A percentile compares a stretch with the other conserved stretches of the same genome.
Conservation (phyloP, 2,329 filamentous ascomycete genomes). For the Emericellopsis cladophorae region DNA sequence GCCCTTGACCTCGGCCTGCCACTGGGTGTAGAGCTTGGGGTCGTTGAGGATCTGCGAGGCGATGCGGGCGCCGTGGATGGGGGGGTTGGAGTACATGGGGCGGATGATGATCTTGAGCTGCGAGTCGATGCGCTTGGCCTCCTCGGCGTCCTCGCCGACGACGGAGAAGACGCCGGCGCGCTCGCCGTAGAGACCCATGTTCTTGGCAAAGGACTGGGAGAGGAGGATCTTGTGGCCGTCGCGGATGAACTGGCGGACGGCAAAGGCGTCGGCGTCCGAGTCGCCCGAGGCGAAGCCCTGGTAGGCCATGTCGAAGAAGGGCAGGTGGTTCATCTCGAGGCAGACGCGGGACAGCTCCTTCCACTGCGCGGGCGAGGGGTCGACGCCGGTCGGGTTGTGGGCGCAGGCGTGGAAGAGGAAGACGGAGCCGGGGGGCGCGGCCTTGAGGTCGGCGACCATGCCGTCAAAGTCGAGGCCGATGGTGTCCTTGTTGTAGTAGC, state of each 20-base stretch:
- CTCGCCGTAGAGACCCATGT: slow-evolving; percentile 99
- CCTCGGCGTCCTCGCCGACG: slow-evolving; percentile 70
- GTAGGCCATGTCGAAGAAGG: slow-evolving; percentile 99
- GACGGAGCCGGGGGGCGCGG: slow-evolving; percentile 72
- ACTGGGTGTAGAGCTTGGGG: slow-evolving; percentile 75
- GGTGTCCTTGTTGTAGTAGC: slow-evolving; percentile 98
- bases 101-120: slow-evolving; percentile 98
- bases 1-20: slow-evolving; percentile 91
- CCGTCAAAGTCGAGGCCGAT: slow-evolving; percentile 97
- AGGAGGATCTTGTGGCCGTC: slow-evolving; percentile 82
- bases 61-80: slow-evolving; percentile 89
- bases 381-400: slow-evolving; percentile 95
- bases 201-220: slow-evolving; percentile 95
- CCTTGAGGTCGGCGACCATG: slow-evolving; percentile 81
- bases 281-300: slow-evolving; percentile 93
- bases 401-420: slow-evolving; percentile 94
- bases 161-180: slow-evolving; percentile 95
- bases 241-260: slow-evolving; percentile 84
- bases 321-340: slow-evolving; percentile 77
- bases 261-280: slow-evolving; percentile 86
- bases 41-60: slow-evolving; percentile 87
- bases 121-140: slow-evolving; percentile 92
- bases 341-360: slow-evolving; percentile 75
- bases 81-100: slow-evolving; percentile 96
- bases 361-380: slow-evolving; percentile 89